These are phyloP conservation scores for Shiraia bambusicola DNA, from an alignment of 2,329 filamentous ascomycete species.

Conservation along the genomic window DNA sequence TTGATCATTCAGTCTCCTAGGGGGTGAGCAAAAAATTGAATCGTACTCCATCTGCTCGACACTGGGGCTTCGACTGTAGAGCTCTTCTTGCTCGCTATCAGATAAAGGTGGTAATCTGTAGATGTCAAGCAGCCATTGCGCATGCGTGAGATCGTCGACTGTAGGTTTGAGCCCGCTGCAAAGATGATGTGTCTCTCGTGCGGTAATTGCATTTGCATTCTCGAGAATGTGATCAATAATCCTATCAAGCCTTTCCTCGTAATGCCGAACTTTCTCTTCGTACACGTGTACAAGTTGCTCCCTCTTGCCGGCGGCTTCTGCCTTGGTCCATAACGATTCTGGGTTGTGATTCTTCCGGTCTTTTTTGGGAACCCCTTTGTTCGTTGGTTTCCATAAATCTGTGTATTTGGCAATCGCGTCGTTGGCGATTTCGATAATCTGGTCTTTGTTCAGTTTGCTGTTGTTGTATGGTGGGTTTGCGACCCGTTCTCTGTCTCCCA, in stretches of 20 bases:
- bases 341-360: conserved; percentile 18
- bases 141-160: conserved; percentile 61
- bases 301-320: conserved; percentile 15
- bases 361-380: conserved; percentile 8
- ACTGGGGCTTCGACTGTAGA: not conserved
- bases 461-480: too few species aligned
- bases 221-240: conserved; percentile 21
- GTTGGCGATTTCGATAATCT: conserved; percentile 29
- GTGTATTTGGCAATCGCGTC: conserved; percentile 24
- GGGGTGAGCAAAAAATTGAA: too few species aligned
- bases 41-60: too few species aligned
- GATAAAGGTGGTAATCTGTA: conserved; percentile 9
- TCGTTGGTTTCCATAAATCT: conserved; percentile 21
- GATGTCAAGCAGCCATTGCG: conserved; percentile 46
- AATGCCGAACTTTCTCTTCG: conserved; percentile 16
- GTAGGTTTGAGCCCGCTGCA: conserved; percentile 64
- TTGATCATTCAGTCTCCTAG: too few species aligned
- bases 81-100: not conserved
- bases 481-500: conserved; percentile 1
- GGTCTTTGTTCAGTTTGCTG: conserved; percentile 15
- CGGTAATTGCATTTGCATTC: conserved; percentile 48
- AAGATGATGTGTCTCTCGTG: conserved; percentile 56
- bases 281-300: conserved; percentile 13
- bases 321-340: conserved; percentile 21
- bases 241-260: conserved; percentile 16